Base-by-base conservation (phyloP, 352 stramenopile genomes). In the Phytophthora nicotianae region DNA sequence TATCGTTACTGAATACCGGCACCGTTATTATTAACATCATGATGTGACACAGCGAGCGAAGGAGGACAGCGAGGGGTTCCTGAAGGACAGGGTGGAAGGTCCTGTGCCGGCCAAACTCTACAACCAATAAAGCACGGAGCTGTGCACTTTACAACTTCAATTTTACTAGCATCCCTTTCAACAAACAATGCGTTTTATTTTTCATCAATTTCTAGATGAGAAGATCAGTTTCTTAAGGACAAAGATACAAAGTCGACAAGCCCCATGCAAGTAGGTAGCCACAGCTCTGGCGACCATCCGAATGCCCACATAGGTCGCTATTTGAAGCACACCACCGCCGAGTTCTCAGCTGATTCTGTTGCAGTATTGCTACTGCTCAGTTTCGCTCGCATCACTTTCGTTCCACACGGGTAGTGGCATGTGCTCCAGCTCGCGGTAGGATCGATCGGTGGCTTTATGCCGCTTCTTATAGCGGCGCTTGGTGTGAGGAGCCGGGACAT, bases 1-100 rank as follows among this genome's bases (percentile, higher is more conserved):
- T n/a, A n/a, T n/a, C n/a, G n/a, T n/a, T n/a, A n/a, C n/a, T n/a
- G n/a, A n/a, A n/a, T n/a, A n/a, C n/a, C n/a, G n/a, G n/a, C n/a
- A n/a, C n/a, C n/a, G n/a, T n/a, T n/a, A n/a, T n/a, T n/a, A 52
- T 27, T 52, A 9, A 42, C 21, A 27, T 26, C n/a, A n/a, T 52
- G 10, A 38, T 58, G 21, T 17, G 16, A 26, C 37, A 2, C 41
- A 94, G 85, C 74, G 81, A 42, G 83, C 83, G 16, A 94, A 94
- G 50, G 77, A 90, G 35, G 84, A 89, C 68, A 94, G 85, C 60
- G 85, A 94, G 63, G 58, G 27, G 14, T 91, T 92, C 62, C 69
- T 94, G 7, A 91, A 91, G 56, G 81, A 94, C 70, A 86, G 88
- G 49, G 81, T 89, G 33, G 85, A 94, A 67, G 83, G 85, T n/a